These are phyloP conservation scores for Sedum album DNA, from an alignment of 164 flowering plant genomes.

Conservation along the genomic window DNA sequence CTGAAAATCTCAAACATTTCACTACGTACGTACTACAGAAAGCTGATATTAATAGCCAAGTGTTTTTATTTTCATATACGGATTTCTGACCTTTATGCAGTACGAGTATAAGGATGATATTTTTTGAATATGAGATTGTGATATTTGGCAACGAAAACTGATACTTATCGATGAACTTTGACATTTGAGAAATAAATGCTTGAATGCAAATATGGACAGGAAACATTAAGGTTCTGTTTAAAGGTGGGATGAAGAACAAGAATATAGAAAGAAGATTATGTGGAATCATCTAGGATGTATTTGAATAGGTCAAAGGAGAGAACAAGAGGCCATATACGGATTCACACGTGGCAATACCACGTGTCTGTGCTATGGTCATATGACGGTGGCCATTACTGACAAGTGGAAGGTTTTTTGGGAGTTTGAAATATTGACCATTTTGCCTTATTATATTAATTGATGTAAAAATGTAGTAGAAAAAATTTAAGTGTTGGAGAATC, in stretches of 20 bases:
- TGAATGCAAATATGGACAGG: too few relatives aligned
- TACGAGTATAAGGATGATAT: too few relatives aligned
- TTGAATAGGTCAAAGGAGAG: constrained; percentile 3
- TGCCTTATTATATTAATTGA: not conserved
- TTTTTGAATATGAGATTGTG: too few relatives aligned
- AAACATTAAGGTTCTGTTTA: not conserved
- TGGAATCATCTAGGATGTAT: not conserved
- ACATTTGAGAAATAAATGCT: too few relatives aligned
- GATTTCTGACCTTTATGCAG: too few relatives aligned
- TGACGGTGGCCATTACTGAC: constrained; percentile 1
- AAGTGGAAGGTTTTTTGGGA: constrained; percentile 2
- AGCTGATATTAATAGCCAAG: too few relatives aligned
- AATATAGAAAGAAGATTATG: not conserved
- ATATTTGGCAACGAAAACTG: too few relatives aligned
- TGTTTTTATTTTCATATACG: too few relatives aligned
- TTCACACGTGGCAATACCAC: not conserved
- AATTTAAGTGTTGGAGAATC: not conserved
- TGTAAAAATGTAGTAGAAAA: not conserved
- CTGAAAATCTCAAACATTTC: too few relatives aligned
- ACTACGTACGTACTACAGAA: too few relatives aligned
- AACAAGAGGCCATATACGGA: not conserved
- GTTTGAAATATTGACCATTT: constrained; percentile 4
- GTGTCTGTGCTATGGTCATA: not conserved
- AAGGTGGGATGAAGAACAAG: not conserved
- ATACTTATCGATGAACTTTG: too few relatives aligned